Conservation (phyloP, 2,329 filamentous ascomycete genomes). For the Coniella vitis region DNA sequence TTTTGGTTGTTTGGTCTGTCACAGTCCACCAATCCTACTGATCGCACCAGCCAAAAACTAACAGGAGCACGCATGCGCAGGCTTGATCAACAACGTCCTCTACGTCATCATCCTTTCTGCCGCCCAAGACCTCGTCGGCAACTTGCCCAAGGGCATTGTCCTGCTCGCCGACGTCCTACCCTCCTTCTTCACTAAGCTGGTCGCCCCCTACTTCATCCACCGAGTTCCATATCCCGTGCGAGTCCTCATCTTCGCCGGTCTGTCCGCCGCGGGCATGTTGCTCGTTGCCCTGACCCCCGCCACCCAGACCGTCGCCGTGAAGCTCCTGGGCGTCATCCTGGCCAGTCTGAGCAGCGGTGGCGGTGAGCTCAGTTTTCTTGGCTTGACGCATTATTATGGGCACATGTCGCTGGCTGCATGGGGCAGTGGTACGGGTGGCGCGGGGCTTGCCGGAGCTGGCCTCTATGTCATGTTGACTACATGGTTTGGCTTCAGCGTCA, state of each 20-base stretch:
- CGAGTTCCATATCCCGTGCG: conserved; percentile 72
- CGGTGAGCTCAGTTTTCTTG: conserved; percentile 86
- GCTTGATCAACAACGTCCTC: conserved; percentile 92
- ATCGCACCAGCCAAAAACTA: not conserved
- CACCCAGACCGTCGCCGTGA: conserved; percentile 58
- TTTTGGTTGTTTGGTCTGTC: conserved; percentile 89
- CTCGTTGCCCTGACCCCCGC: conserved; percentile 74
- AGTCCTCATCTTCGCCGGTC: conserved; percentile 63
- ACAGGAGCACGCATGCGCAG: conserved; percentile 33
- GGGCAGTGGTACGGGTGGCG: conserved; percentile 87
- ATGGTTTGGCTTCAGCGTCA: conserved; percentile 67
- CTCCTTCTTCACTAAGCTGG: conserved; percentile 79
- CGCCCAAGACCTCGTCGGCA: conserved; percentile 89
- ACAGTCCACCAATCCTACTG: not conserved
- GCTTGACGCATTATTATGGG: conserved; percentile 89
- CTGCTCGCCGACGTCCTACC: conserved; percentile 90
- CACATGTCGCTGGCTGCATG: conserved; percentile 80
- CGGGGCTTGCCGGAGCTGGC: conserved; percentile 79
- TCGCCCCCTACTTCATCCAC: conserved; percentile 92
- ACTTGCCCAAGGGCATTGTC: conserved; percentile 83
- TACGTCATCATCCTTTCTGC: conserved; percentile 96
- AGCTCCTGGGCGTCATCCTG: conserved; percentile 76
- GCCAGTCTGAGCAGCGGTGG: conserved; percentile 80
- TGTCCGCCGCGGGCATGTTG: conserved; percentile 83
- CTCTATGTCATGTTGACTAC: conserved; percentile 83